Percentiles rank a stretch among this genome's conserved stretches.
Conservation (phyloP, 495 filamentous ascomycete genomes). For the Niebla homalea region DNA sequence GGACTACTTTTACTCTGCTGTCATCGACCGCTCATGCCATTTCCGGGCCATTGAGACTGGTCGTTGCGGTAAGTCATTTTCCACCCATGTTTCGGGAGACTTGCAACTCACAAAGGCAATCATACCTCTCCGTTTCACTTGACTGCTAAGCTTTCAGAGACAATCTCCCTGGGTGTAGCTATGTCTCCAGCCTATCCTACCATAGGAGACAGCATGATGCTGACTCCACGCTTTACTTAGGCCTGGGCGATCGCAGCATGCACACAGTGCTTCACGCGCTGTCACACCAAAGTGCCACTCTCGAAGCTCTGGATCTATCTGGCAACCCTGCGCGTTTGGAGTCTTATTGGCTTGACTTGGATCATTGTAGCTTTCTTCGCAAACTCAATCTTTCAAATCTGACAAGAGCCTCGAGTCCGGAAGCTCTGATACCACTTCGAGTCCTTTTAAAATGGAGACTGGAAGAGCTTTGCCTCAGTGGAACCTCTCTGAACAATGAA, state of each 20-base stretch:
- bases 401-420: constrained; percentile 44
- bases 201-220: too few relatives aligned
- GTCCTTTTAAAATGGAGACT: constrained; percentile 61
- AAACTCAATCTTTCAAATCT: constrained; percentile 62
- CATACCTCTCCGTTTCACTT: not conserved
- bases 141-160: constrained; percentile 17
- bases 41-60: constrained; percentile 74
- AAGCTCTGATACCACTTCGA: constrained; percentile 53
- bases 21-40: constrained; percentile 48
- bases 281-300: constrained; percentile 50
- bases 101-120: not conserved
- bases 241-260: constrained; percentile 32
- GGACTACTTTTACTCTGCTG: constrained; percentile 56
- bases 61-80: constrained; percentile 43
- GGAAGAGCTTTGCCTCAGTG: constrained; percentile 57
- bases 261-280: constrained; percentile 21
- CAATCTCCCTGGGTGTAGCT: constrained; percentile 31
- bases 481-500: constrained; percentile 45
- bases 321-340: constrained; percentile 61
- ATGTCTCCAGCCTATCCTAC: constrained; percentile 13
- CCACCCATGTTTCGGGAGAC: constrained; percentile 26
- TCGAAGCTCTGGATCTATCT: constrained; percentile 68
- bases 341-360: constrained; percentile 45
- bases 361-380: constrained; percentile 53
- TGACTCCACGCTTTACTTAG: too few relatives aligned